Evolutionary conservation across 768 basidiomycete genomes (phyloP), one percentile per base, ranked within the genome.

Genomic region (Boletellus ananas): DNA sequence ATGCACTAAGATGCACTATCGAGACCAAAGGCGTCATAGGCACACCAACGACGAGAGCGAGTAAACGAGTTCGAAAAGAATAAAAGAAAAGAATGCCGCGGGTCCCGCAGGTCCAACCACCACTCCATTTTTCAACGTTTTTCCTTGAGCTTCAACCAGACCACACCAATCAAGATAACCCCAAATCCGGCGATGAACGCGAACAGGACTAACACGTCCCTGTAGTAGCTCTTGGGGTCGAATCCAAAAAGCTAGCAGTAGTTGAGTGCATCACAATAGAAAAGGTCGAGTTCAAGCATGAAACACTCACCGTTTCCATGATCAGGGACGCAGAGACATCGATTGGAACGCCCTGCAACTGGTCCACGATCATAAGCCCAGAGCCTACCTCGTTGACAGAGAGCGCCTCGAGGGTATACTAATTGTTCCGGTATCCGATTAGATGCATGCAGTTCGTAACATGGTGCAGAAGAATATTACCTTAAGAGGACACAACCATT

Each of bases 381-480:
- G 89, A 86, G 34, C 83, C 83, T 14, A 98, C 91, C 65, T 97
- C 94, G 62, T 98, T 98, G 34, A 96, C 88, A 12, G 85, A 76
- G 14, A 96, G 73, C 6, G 94, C 94, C 63, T 92, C 90, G n/a
- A 90, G 73, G 21, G 77, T 74, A 64, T 83, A 91, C 66, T 67
- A 11, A 3, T 39, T 16, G 38, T 36, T 2, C 21, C 40, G 13
- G 3, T 0, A 9, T 11, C 12, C 52, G 13, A 53, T 36, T 21
- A 33, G 27, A 41, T 7, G 27, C 4, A 10, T 2, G 6, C 6
- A 16, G 4, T 36, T 6, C 25, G 17, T n/a, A 16, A 8, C 13
- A 20, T 0, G 18, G 3, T 16, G n/a, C n/a, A n/a, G n/a, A n/a
- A n/a, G 10, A 16, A 40, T 34, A 56, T 16, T 38, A 69, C 66